Base-by-base conservation (phyloP, 371 early-diverging fungal species). In the Rozella allomycis region DNA sequence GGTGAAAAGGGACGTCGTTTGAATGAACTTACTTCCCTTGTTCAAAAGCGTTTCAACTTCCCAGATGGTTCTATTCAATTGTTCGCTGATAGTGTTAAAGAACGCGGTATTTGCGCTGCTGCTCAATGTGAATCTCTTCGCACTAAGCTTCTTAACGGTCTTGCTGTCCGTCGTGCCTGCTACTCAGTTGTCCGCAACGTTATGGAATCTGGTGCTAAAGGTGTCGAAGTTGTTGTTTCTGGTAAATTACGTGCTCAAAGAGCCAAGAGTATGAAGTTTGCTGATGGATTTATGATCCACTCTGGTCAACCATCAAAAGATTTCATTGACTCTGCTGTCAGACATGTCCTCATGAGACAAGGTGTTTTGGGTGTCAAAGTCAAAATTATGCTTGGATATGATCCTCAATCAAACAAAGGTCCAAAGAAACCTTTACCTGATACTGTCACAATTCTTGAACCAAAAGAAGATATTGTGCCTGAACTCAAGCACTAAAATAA, bases 341-440 rank as follows among this genome's bases (percentile, higher is more conserved):
- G 98, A 49, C 91, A 87, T 76, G 97, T 97, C 48, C 67, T 93
- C 45, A 72, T 98, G 55, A 85, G 96, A 54, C 98, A 97, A 64
- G 98, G 96, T 74, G 94, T 98, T 35, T 71, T 99, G 40, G 99
- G 99, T 64, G 81, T 99, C 65, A 93, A 96, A 77, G 99, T 99
- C 61, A 87, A 90, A 76, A 97, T 99, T 56, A 99, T 98, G 96
- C 70, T 87, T 44, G 88, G 82, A 43, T 69, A 68, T 54, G 98
- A 97, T 64, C 93, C 94, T 33, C 72, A 72, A 41, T 97, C 97
- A 54, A 83, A 80, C 54, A 53, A 62, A 42, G 97, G 97, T 41
- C 94, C 97, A 58, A 82, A 78, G 74, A 79, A 69, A 54, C 71
- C 86, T 43, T 74, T 98, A 39, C 91, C 96, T 46, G 98, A 97